Evolutionary conservation across 2,329 filamentous ascomycete genomes (phyloP).

Genomic region (Cordyceps pruinosa): DNA sequence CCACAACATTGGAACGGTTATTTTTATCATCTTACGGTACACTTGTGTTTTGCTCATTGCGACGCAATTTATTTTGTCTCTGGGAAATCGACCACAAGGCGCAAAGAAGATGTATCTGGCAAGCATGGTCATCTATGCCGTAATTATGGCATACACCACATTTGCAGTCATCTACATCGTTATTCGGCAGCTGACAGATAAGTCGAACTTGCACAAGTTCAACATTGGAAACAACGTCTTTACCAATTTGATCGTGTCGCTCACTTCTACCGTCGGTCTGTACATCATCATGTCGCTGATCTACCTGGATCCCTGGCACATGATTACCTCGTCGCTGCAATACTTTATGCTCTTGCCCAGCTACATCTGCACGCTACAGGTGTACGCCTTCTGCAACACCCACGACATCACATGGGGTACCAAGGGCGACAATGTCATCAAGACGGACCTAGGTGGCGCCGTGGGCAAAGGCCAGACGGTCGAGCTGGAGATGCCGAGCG

Average conservation of each 20-base stretch:
- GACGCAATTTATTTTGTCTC: slow-evolving; percentile 91
- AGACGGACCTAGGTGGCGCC: slow-evolving; percentile 85
- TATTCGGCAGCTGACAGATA: slow-evolving; percentile 63
- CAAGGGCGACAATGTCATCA: slow-evolving; percentile 93
- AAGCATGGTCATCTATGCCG: slow-evolving; percentile 80
- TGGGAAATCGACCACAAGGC: slow-evolving; percentile 93
- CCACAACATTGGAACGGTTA: slow-evolving; percentile 72
- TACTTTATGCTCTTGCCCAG: slow-evolving; percentile 89
- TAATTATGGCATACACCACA: slow-evolving; percentile 95
- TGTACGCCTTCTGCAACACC: slow-evolving; percentile 98
- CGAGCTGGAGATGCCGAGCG: slow-evolving; percentile 93
- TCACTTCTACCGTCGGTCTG: slow-evolving; percentile 80
- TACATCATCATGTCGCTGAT: slow-evolving; percentile 96
- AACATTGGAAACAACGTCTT: slow-evolving; percentile 79
- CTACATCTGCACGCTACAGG: slow-evolving; percentile 95
- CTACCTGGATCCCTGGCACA: slow-evolving; percentile 98
- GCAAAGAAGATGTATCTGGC: slow-evolving; percentile 83
- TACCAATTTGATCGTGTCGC: slow-evolving; percentile 87
- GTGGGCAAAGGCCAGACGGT: slow-evolving; percentile 73
- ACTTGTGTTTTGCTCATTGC: slow-evolving; percentile 79
- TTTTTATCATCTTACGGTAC: slow-evolving; percentile 85
- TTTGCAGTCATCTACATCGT: slow-evolving; percentile 89
- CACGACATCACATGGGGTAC: slow-evolving; percentile 99
- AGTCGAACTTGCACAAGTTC: slow-evolving; percentile 38
- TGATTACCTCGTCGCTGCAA: slow-evolving; percentile 85